Base-by-base conservation (phyloP, 176 grass and related monocot genomes). In the Rhipidocladum racemiflorum region DNA sequence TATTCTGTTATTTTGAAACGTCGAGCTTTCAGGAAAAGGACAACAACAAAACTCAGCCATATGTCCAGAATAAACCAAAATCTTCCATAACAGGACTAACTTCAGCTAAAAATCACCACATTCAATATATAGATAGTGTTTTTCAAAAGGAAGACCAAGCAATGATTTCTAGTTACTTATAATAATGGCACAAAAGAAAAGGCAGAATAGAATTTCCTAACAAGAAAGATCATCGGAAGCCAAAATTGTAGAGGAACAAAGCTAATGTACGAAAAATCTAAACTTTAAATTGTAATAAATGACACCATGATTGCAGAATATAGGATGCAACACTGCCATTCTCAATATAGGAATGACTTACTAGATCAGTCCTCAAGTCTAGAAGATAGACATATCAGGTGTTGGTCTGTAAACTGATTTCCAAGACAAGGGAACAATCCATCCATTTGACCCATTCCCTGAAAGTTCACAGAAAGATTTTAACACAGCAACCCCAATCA, bases 331-430 rank as follows among this genome's bases (percentile, higher is more conserved):
- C 45, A 57, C 10, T 42, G 1, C 7, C 6, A 50, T 76, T 30
- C 24, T 69, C 55, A 40, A 32, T 46, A 81, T 2, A 76, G 65
- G 39, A 49, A 68, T 73, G 48, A 74, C 84, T 86, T 86, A 90
- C 79, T 76, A 78, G 60, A 67, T 67, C 30, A 73, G 32, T 72
- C 30, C 7, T 51, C 70, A 44, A 38, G 60, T 36, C 86, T 91
- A 97, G 78, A 94, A 97, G 65, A 97, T 74, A 64, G 90, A 91
- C 81, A 92, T 72, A 80, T 97, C 95, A 64, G 92, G 95, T 40
- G 92, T 90, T 65, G 95, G 95, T 21, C 95, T 92, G 61, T 94
- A 97, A 61, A 97, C 87, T 84, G 95, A 93, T 94, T 91, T 91
- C 95, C 92, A 97, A 20, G 95, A 94, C 40, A 90, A 76, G 12